Conservation (phyloP, 2,329 filamentous ascomycete genomes). For the Ilyonectria destructans region DNA sequence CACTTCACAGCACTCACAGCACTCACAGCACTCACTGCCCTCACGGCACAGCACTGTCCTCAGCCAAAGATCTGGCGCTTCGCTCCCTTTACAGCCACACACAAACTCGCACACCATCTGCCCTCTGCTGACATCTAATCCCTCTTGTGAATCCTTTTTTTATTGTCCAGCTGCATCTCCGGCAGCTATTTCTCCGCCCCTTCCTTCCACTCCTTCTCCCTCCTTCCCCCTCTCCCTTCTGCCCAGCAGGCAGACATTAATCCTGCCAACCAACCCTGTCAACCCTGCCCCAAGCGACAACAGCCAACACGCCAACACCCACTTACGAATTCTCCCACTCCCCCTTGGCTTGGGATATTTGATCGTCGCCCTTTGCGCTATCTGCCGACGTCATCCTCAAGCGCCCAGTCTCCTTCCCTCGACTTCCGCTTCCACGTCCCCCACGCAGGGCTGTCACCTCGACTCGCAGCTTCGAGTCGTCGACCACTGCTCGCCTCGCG, state of each 20-base stretch:
- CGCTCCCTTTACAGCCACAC: conserved; percentile 31
- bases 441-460: background rate
- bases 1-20: background rate
- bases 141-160: conserved; percentile 31
- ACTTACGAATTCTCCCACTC: conserved; percentile 10
- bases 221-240: conserved; percentile 13
- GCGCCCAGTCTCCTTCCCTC: conserved; percentile 6
- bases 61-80: conserved; percentile 24
- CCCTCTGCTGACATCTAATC: conserved; percentile 20
- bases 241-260: conserved; percentile 18
- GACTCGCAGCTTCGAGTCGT: background rate
- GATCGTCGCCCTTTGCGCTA: background rate
- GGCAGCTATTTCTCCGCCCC: conserved; percentile 21
- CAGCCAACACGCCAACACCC: conserved; percentile 26
- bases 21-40: too few relatives aligned
- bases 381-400: conserved; percentile 9
- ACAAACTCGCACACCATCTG: conserved; percentile 27
- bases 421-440: background rate
- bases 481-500: conserved; percentile 16
- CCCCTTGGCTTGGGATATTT: conserved; percentile 19
- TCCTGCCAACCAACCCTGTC: conserved; percentile 21
- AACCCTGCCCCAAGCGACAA: conserved; percentile 17
- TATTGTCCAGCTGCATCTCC: conserved; percentile 19
- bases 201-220: conserved; percentile 29
- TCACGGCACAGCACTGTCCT: background rate